A percentile compares a stretch with the other conserved stretches of the same genome.
Evolutionary conservation across 805 yeast genomes (phyloP).

Genomic region (Tetrapisispora phaffii): DNA sequence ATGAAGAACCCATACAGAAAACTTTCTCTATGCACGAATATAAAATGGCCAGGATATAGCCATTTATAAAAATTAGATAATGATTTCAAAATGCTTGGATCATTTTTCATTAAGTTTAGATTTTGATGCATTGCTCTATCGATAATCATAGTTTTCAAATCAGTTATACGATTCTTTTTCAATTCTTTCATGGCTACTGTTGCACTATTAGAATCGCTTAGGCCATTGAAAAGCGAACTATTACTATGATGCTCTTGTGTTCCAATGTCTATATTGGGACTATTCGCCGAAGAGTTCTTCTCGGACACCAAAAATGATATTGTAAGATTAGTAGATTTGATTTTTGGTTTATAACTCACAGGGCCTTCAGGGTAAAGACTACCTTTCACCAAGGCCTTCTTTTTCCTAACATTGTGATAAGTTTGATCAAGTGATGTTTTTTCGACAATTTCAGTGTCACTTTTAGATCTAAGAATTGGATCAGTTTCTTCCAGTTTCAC

Average conservation of each 20-base stretch:
- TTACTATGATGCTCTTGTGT: neutral
- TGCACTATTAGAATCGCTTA: too few species aligned
- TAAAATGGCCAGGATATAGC: constrained; percentile 55
- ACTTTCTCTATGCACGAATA: constrained; percentile 55
- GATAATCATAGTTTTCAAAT: constrained; percentile 27
- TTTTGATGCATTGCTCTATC: constrained; percentile 15
- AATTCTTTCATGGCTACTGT: neutral
- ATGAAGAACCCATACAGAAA: constrained; percentile 51
- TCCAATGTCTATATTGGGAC: neutral
- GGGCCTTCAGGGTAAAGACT: constrained; percentile 30
- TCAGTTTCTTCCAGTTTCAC: neutral
- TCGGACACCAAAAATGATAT: constrained; percentile 10
- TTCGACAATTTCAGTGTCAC: neutral
- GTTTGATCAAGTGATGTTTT: neutral
- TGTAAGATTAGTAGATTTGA: constrained; percentile 6
- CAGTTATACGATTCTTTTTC: constrained; percentile 24
- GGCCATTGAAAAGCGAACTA: neutral
- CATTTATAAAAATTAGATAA: constrained; percentile 43
- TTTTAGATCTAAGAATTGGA: neutral
- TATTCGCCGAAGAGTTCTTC: constrained; percentile 3
- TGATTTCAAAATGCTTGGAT: constrained; percentile 23
- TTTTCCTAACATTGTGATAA: constrained; percentile 5
- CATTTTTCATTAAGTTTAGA: constrained; percentile 20
- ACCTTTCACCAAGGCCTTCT: constrained; percentile 22
- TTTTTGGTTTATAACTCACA: constrained; percentile 16